These are phyloP conservation scores for Ceratobasidium papillatum DNA, from an alignment of 1,284 basidiomycete genomes.

Conservation along the genomic window DNA sequence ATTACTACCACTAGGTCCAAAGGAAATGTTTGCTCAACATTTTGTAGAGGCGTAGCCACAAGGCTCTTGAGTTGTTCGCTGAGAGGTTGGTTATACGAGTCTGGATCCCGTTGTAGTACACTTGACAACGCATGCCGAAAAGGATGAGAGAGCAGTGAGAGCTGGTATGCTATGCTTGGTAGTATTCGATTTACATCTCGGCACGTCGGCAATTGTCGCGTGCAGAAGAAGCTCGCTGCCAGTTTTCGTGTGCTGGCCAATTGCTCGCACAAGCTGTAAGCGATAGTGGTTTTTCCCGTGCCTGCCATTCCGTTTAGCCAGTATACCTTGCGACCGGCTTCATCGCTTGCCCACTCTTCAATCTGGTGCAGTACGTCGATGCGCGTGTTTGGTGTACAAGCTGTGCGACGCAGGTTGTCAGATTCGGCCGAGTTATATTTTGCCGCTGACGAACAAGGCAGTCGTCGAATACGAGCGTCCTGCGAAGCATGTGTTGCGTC, in stretches of 20 bases:
- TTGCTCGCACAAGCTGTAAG: constrained; percentile 45
- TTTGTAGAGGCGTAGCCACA: not conserved
- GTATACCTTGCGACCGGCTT: constrained; percentile 39
- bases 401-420: not conserved
- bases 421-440: not conserved
- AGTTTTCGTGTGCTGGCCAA: constrained; percentile 42
- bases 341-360: constrained; percentile 35
- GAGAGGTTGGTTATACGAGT: not conserved
- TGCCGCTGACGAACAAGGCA: not conserved
- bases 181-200: not conserved
- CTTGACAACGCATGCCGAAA: not conserved
- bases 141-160: not conserved
- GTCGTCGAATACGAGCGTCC: not conserved
- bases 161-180: not conserved
- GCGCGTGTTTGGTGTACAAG: constrained; percentile 43
- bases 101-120: not conserved
- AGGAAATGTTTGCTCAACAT: not conserved
- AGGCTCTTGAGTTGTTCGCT: not conserved
- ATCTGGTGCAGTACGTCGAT: constrained; percentile 42
- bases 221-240: constrained; percentile 50
- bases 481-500: too few species aligned
- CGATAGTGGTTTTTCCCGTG: too few species aligned
- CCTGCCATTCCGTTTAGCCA: constrained; percentile 48
- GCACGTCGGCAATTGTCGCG: constrained; percentile 41
- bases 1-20: not conserved